Evolutionary conservation across 306 rosid genomes (phyloP).

Genomic region (Medicago ruthenica): DNA sequence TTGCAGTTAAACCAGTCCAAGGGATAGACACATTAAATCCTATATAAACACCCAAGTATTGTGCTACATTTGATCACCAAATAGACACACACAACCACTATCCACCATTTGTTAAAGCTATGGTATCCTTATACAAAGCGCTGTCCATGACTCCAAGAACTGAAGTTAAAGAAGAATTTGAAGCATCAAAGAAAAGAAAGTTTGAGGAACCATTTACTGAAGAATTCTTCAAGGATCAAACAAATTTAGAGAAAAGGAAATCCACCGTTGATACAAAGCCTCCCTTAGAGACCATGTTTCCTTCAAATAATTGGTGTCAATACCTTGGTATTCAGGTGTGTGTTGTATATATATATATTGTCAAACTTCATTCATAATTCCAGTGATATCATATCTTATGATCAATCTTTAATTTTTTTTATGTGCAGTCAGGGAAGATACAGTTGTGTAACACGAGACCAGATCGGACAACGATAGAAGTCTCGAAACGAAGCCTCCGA

Average conservation of each 20-base stretch:
- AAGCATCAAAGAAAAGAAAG: conserved; percentile 71
- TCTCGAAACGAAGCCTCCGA: conserved; percentile 55
- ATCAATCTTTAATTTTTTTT: background rate
- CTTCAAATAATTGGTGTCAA: conserved; percentile 76
- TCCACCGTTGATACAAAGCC: conserved; percentile 58
- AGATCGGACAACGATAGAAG: conserved; percentile 52
- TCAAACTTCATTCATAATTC: conserved; percentile 8
- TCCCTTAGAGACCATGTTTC: conserved; percentile 64
- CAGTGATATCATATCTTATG: background rate
- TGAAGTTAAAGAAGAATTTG: conserved; percentile 53
- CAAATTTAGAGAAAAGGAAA: conserved; percentile 45
- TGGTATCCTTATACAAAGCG: conserved; percentile 70
- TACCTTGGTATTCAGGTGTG: conserved; percentile 79
- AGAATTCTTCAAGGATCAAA: conserved; percentile 51
- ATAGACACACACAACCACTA: background rate
- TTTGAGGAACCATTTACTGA: conserved; percentile 53
- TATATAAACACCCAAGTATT: conserved; percentile 59
- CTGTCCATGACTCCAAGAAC: conserved; percentile 56
- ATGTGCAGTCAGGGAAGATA: conserved; percentile 78
- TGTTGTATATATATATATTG: background rate
- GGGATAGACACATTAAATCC: conserved; percentile 43
- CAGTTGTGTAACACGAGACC: conserved; percentile 64
- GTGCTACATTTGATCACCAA: conserved; percentile 39
- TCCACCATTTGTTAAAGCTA: conserved; percentile 29
- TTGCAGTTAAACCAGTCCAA: conserved; percentile 36